A percentile compares a stretch with the other conserved stretches of the same genome.
These are phyloP conservation scores for Thyridium curvatum DNA, from an alignment of 2,329 filamentous ascomycete genomes.

Conservation along the genomic window DNA sequence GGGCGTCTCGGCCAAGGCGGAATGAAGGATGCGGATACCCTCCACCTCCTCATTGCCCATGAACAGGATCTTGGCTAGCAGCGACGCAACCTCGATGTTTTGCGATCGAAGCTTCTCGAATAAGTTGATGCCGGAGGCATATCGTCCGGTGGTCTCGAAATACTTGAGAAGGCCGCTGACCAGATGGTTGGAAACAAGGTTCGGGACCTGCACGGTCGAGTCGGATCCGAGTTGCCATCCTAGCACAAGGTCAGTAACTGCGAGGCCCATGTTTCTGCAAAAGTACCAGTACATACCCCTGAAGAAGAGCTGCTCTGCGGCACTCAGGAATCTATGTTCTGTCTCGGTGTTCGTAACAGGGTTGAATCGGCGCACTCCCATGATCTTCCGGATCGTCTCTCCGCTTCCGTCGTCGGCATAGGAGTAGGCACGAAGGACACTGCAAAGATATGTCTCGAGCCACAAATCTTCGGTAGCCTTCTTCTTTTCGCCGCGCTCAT, in stretches of 20 bases:
- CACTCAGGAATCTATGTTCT: conserved; percentile 91
- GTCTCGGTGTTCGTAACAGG: conserved; percentile 97
- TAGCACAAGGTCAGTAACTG: conserved; percentile 50
- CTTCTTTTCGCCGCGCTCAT: conserved; percentile 92
- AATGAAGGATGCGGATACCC: conserved; percentile 79
- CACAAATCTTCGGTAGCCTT: conserved; percentile 90
- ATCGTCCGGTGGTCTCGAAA: conserved; percentile 90
- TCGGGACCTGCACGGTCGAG: conserved; percentile 94
- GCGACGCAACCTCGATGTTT: conserved; percentile 88
- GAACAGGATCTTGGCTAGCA: conserved; percentile 85
- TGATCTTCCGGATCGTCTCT: conserved; percentile 91
- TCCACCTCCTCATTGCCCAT: conserved; percentile 97
- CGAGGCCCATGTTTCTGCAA: conserved; percentile 41
- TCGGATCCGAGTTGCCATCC: conserved; percentile 95
- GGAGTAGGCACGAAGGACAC: conserved; percentile 86
- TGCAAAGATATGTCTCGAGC: conserved; percentile 97
- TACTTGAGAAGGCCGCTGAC: conserved; percentile 92
- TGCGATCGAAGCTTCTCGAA: conserved; percentile 92
- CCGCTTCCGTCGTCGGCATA: conserved; percentile 95
- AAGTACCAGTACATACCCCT: conserved; percentile 49
- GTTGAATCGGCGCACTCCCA: conserved; percentile 95
- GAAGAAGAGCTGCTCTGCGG: conserved; percentile 93
- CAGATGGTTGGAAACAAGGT: conserved; percentile 91
- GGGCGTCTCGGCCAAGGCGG: conserved; percentile 81
- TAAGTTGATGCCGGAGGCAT: conserved; percentile 91